Conservation (phyloP, 805 yeast species). For the Saccharomycopsis babjevae region DNA sequence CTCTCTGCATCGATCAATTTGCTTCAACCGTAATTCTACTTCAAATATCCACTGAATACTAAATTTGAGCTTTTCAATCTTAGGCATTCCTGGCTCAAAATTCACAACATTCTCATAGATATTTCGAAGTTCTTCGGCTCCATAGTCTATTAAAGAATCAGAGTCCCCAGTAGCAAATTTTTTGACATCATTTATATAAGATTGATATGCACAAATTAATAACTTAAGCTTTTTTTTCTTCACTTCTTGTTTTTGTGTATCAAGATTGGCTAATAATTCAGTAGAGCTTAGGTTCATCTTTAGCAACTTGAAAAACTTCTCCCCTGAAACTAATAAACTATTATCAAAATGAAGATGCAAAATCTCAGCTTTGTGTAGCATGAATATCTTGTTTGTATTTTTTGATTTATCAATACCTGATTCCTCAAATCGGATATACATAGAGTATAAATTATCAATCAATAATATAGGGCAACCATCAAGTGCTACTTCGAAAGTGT, state of each 20-base stretch:
- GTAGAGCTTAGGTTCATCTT: not conserved
- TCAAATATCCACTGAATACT: slow-evolving; percentile 40
- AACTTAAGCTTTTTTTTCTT: not conserved
- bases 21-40: slow-evolving; percentile 44
- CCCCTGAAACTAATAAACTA: not conserved
- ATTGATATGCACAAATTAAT: slow-evolving; percentile 3
- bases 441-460: slow-evolving; percentile 39
- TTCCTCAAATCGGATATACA: slow-evolving; percentile 57
- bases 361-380: slow-evolving; percentile 42
- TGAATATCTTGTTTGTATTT: not conserved
- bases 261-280: not conserved
- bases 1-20: slow-evolving; percentile 51
- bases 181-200: not conserved
- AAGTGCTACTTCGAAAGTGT: slow-evolving; percentile 62
- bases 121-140: not conserved
- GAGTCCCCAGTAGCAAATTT: slow-evolving; percentile 1
- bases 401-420: slow-evolving; percentile 13
- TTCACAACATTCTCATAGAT: slow-evolving; percentile 10
- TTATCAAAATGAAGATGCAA: slow-evolving; percentile 10
- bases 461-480: slow-evolving; percentile 38
- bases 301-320: not conserved
- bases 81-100: slow-evolving; percentile 30
- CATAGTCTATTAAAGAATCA: not conserved
- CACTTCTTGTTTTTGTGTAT: not conserved
- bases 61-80: slow-evolving; percentile 32